Base-by-base conservation (phyloP, 129 eudicot genomes). In the Erigeron canadensis region DNA sequence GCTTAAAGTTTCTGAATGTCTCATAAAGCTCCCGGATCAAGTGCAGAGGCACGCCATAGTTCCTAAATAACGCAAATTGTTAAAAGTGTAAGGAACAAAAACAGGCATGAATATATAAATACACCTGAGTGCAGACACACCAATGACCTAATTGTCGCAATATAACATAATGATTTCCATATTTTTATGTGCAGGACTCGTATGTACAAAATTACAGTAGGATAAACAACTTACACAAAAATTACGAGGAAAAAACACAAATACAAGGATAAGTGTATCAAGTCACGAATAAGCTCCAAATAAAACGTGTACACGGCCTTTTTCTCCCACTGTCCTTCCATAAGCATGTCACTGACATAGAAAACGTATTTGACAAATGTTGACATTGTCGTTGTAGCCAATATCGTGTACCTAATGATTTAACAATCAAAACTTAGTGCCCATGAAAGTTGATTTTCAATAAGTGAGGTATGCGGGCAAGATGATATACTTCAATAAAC, bases 241-340 rank as follows among this genome's bases (percentile, higher is more conserved):
- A 95, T 86, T 77, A 77, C 94, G 53, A 90, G 89, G 83, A 95
- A 95, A 88, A 95, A 95, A 41, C 97, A 88, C 41, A 95, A 75
- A 80, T 95, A 95, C 95, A 95, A 67, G 73, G 97, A 86, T 82
- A 95, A 83, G 85, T 95, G 99, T 71, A 95, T 71, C 75, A 95
- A 81, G 87, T 95, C 99, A 18, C 97, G 87, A 69, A 90, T 75
- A 64, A 95, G 99, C 83, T 95, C 99, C 95, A 90, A 75, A 82
- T 95, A 90, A 77, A 95, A 95, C 17, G 99, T 95, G 79, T 86
- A 95, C 46, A 95, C 95, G 58, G 97, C 94, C 77, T 90, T 95
- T 71, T 34, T 90, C 70, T 95, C 99, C 99, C 99, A 95, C 72
- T 90, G 99, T 57, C 99, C 99, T 77, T 95, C 99, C 99, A 95